These are phyloP conservation scores for Cadophora luteo-olivacea DNA, from an alignment of 2,329 filamentous ascomycete genomes.

Conservation along the genomic window DNA sequence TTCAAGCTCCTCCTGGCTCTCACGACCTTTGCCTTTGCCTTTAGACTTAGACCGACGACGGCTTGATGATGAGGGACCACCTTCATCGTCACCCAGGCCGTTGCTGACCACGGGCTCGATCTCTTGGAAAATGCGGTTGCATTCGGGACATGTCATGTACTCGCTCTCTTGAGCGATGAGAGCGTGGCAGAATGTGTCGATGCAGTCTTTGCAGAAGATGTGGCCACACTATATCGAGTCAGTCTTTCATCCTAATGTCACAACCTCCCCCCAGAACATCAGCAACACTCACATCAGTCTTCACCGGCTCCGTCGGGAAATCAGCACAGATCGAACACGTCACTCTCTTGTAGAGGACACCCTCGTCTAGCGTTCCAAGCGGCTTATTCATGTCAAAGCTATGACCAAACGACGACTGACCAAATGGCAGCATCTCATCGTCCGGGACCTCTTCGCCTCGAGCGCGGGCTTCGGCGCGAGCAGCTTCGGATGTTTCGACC, in stretches of 20 bases:
- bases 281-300: constrained; percentile 47
- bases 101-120: neutral
- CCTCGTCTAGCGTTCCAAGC: constrained; percentile 42
- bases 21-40: neutral
- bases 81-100: constrained; percentile 23
- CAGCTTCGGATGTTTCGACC: constrained; percentile 22
- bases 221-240: constrained; percentile 54
- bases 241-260: neutral
- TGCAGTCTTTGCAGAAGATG: constrained; percentile 59
- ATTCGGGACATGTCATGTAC: constrained; percentile 35
- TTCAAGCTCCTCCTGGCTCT: constrained; percentile 6
- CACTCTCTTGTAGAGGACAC: constrained; percentile 44
- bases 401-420: constrained; percentile 41
- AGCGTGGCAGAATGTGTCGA: constrained; percentile 44
- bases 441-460: constrained; percentile 19
- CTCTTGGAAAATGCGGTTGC: constrained; percentile 30
- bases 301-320: constrained; percentile 48
- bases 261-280: neutral
- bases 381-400: constrained; percentile 41
- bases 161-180: constrained; percentile 39
- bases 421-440: constrained; percentile 35
- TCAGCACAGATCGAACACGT: constrained; percentile 52
- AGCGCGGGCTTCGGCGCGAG: neutral
- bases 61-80: neutral
- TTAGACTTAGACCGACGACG: neutral